Evolutionary conservation across 139 green algal species (phyloP), one percentile per base, ranked within the genome.

Genomic region (Closterium sp.): DNA sequence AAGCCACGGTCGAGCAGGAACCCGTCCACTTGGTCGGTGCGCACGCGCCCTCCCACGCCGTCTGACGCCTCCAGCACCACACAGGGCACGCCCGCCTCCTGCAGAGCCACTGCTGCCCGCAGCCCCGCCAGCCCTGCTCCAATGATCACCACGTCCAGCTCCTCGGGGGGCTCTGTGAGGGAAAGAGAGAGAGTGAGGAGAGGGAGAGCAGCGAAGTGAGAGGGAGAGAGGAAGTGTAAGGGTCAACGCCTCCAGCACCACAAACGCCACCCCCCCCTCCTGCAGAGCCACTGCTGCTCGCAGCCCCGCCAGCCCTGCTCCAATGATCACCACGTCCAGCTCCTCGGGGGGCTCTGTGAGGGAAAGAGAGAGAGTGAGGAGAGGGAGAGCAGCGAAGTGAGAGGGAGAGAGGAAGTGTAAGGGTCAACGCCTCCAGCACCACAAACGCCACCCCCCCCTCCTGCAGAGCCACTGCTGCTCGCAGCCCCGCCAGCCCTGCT

Each of bases 1-100:
- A 99, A 99, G 85, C 98, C 98, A 0, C 97, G 94, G 95, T 99
- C 98, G 27, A 99, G 95, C 24, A 98, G 91, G 93, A 98, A 99
- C 7, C 98, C 98, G 19, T 99, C 97, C 5, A 97, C 93, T n/a
- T 94, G 85, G 91, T 99, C 98, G 4, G 98, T 99, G 1, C 97
- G 95, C 45, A 98, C 97, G 28, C 98, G 95, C 5, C 98, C 98
- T 22, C 98, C 98, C 24, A 99, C 96, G 2, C 94, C 98, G 90
- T 99, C 97, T 27, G 95, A 95, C 0, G 98, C 96, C 93, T 94
- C 92, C 79, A 94, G 85, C 19, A 94, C 31, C 27, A 90, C 73
- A 70, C 93, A 91, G 17, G 88, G 24, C 34, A 93, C 89, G 2
- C 31, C 28, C 5, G 50, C 87, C 0, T 19, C 32, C 9, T 93